A percentile compares a stretch with the other conserved stretches of the same genome.
Evolutionary conservation across 1,284 basidiomycete species (phyloP).

Genomic region (Cutaneotrichosporon dermatis): DNA sequence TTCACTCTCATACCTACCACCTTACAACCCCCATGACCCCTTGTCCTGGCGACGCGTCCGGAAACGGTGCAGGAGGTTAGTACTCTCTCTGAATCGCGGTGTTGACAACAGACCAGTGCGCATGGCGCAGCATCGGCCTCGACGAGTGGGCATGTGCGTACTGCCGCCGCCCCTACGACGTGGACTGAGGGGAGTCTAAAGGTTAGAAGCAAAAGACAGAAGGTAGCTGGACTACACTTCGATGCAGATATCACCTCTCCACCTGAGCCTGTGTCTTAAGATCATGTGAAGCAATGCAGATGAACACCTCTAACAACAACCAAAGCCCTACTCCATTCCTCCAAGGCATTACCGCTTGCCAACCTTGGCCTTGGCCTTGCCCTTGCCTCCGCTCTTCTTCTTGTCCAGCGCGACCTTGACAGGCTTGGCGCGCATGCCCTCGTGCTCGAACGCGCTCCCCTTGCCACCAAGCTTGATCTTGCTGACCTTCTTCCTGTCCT

Average conservation of each 20-base stretch:
- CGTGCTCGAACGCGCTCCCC: constrained; percentile 35
- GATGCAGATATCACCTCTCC: too few species aligned
- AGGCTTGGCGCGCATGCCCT: constrained; percentile 44
- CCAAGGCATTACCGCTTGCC: not conserved
- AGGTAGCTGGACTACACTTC: too few species aligned
- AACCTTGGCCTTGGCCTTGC: constrained; percentile 10
- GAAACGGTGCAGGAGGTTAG: not conserved
- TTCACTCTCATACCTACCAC: not conserved
- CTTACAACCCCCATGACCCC: not conserved
- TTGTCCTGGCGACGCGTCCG: not conserved
- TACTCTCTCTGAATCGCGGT: not conserved
- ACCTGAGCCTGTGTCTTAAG: too few species aligned
- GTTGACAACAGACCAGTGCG: not conserved
- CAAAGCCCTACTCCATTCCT: too few species aligned
- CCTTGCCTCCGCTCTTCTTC: constrained; percentile 36
- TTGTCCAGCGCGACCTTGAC: constrained; percentile 41
- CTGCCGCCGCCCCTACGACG: not conserved
- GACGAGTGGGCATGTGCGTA: not conserved
- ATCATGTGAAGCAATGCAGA: too few species aligned
- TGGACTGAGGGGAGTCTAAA: not conserved
- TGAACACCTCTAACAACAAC: too few species aligned
- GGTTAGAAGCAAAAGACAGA: too few species aligned
- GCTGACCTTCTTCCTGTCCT: constrained; percentile 7
- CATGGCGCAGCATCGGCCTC: not conserved
- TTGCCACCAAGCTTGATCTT: constrained; percentile 10